These are phyloP conservation scores for Hansenula anomala DNA, from an alignment of 1,139 yeast species.

Conservation along the genomic window DNA sequence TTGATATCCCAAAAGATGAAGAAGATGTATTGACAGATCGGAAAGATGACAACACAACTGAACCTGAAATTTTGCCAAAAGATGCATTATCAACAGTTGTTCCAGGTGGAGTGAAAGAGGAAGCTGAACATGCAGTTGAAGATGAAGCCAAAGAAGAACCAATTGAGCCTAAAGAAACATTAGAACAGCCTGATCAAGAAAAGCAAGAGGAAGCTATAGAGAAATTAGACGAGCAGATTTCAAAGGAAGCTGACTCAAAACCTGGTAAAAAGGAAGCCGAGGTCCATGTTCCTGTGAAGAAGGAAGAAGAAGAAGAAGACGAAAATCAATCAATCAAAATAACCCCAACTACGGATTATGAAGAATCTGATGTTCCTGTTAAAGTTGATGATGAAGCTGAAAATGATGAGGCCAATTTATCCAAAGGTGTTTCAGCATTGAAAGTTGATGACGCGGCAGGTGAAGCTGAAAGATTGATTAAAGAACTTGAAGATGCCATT, in stretches of 20 bases:
- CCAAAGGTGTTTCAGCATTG: slow-evolving; percentile 4
- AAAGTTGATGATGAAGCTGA: slow-evolving; percentile 3
- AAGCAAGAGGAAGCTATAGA: not conserved
- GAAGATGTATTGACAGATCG: slow-evolving; percentile 1
- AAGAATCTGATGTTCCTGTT: not conserved
- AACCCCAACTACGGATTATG: not conserved
- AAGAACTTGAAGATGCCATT: slow-evolving; percentile 10
- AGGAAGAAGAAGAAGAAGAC: no score
- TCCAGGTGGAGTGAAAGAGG: not conserved
- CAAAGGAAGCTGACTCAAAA: not conserved
- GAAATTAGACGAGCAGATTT: not conserved
- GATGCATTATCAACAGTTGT: not conserved
- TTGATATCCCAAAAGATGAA: slow-evolving; percentile 6
- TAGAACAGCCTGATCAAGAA: not conserved
- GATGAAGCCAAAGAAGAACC: slow-evolving; percentile 1
- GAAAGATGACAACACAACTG: slow-evolving; percentile 5
- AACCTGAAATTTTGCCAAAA: not conserved
- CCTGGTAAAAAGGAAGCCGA: not conserved
- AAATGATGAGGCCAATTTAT: slow-evolving; percentile 5
- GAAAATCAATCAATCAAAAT: not conserved
- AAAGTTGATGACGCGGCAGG: slow-evolving; percentile 3
- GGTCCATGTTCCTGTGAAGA: not conserved
- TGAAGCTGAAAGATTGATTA: slow-evolving; percentile 1
- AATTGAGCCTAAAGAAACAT: not conserved
- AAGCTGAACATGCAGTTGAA: slow-evolving; percentile 2